Evolutionary conservation across 2,329 filamentous ascomycete genomes (phyloP).

Genomic region (Ophiocordyceps camponoti-saundersi): DNA sequence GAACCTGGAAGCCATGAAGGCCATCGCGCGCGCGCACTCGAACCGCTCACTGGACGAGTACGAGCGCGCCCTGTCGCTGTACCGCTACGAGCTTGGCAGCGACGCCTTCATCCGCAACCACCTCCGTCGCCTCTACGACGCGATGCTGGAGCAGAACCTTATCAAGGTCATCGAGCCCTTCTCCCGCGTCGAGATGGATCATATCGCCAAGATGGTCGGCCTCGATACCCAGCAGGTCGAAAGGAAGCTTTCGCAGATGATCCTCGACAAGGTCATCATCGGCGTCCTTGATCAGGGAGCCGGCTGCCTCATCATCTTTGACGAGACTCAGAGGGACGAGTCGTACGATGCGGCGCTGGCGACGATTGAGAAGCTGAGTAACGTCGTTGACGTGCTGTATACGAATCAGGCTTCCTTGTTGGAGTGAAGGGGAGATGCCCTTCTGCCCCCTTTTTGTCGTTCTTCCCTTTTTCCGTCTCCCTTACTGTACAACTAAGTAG

Average conservation of each 20-base stretch:
- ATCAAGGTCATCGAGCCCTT: constrained; percentile 99
- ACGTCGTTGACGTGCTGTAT: constrained; percentile 93
- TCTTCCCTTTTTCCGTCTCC: constrained; percentile 2
- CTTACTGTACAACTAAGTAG: constrained; percentile 1
- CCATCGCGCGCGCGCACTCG: constrained; percentile 84
- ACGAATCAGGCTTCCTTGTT: constrained; percentile 92
- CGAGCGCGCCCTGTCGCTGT: constrained; percentile 77
- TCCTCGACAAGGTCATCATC: constrained; percentile 96
- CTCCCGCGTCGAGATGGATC: constrained; percentile 87
- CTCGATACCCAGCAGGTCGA: constrained; percentile 94
- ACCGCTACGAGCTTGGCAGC: constrained; percentile 83
- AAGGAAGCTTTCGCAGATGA: constrained; percentile 98
- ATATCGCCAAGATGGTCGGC: constrained; percentile 95
- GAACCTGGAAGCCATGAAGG: constrained; percentile 97
- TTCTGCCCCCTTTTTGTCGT: constrained; percentile 5
- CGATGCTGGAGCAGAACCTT: constrained; percentile 97
- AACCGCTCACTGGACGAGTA: constrained; percentile 96
- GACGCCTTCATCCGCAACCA: constrained; percentile 96
- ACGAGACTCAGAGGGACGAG: constrained; percentile 85
- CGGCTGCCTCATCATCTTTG: constrained; percentile 93
- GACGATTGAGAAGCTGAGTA: constrained; percentile 93
- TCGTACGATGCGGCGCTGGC: constrained; percentile 86
- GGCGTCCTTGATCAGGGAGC: constrained; percentile 93
- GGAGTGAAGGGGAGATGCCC: constrained; percentile 45
- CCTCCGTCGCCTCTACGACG: constrained; percentile 86